Evolutionary conservation across 345 rosid species (phyloP).

Genomic region (Gossypium rotundifolium): DNA sequence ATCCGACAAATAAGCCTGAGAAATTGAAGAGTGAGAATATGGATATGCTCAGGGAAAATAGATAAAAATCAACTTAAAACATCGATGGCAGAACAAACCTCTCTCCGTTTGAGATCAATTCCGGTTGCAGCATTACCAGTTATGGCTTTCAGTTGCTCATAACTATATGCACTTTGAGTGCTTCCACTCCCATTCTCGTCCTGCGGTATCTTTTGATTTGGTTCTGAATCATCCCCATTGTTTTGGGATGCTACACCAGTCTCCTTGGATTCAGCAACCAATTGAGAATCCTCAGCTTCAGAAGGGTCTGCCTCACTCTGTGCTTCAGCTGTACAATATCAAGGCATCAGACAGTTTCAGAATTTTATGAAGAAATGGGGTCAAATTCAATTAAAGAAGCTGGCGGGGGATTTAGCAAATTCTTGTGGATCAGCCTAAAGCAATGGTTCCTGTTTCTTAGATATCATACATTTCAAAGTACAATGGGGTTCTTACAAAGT

Average conservation of each 20-base stretch:
- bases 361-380: not conserved
- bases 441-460: not conserved
- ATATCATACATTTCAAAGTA: not conserved
- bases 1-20: conserved; percentile 67
- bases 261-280: conserved; percentile 44
- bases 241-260: conserved; percentile 41
- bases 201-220: conserved; percentile 40
- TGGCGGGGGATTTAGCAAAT: not conserved
- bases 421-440: conserved; percentile 2
- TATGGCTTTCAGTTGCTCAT: conserved; percentile 77
- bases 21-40: not conserved
- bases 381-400: not conserved
- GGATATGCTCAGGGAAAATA: not conserved
- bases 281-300: conserved; percentile 48
- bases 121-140: conserved; percentile 86
- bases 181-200: conserved; percentile 31
- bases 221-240: conserved; percentile 39
- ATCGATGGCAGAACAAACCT: conserved; percentile 44
- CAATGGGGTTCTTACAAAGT: conserved; percentile 32
- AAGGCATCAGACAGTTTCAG: not conserved
- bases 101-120: conserved; percentile 88
- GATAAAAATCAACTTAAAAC: not conserved
- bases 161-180: conserved; percentile 49
- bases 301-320: conserved; percentile 39
- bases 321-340: conserved; percentile 33